Evolutionary conservation across 164 flowering plant genomes (phyloP).

Genomic region (Pachysandra terminalis): DNA sequence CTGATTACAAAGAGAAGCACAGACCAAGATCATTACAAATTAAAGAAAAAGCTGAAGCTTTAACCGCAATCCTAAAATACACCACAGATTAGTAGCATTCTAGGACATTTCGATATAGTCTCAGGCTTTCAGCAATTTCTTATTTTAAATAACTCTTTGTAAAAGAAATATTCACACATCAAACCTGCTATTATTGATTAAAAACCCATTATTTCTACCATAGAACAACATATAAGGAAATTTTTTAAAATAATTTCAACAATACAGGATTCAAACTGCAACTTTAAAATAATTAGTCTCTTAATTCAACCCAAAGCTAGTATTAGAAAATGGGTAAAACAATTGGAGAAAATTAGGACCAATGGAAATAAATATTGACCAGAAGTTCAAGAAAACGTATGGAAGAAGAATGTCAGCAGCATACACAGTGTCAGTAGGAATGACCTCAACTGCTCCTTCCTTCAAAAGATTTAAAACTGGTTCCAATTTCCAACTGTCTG

Average conservation of each 20-base stretch:
- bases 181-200: background rate
- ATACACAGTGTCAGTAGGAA: conserved; percentile 93
- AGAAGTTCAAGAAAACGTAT: no score
- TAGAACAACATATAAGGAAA: no score
- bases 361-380: no score
- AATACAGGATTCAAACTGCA: background rate
- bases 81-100: no score
- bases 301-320: no score
- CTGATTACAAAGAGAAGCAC: conserved; percentile 27
- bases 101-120: no score
- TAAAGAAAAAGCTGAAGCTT: background rate
- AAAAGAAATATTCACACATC: background rate
- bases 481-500: conserved; percentile 79
- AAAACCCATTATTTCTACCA: background rate
- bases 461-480: conserved; percentile 60
- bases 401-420: conserved; percentile 11
- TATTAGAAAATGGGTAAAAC: no score
- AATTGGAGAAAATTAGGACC: no score
- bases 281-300: no score
- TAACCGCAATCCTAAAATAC: background rate
- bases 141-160: no score
- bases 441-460: conserved; percentile 86
- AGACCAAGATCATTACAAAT: background rate
- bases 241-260: background rate
- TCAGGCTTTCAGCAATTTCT: background rate